Base-by-base conservation (phyloP, 805 yeast species). In the Lachancea lanzarotensis region DNA sequence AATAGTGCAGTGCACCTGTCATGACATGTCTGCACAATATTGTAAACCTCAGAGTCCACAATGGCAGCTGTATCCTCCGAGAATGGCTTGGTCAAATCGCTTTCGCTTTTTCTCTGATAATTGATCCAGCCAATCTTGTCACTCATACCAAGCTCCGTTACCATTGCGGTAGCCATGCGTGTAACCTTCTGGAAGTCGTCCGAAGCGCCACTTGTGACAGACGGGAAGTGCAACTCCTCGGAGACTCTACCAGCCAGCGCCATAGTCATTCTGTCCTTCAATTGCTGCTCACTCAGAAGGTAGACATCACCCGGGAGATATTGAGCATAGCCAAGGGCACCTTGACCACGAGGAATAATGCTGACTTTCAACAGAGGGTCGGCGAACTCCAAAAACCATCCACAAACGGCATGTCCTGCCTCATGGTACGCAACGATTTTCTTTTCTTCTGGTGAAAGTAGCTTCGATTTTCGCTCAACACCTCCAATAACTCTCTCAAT, bases 321-420 rank as follows among this genome's bases (percentile, higher is more conserved):
- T 66, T 90, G 96, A 3, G 97, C 96, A 63, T 90, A 89, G n/a
- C 97, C 97, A 45, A 89, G 71, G 12, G 96, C 95, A 41, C 95
- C 96, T 65, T 84, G 86, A 18, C 96, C 96, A 65, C 95, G 79
- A 46, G 97, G 97, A 50, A 89, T 86, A 54, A 89, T 89, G 17
- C 95, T 84, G n/a, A 89, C 96, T 66, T 89, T 89, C 47, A 90
- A 76, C 48, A 89, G 70, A 7, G 97, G 97, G 63, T 89, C 95
- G 10, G 97, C 96, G 68, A 70, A 80, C 67, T 81, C 77, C 59
- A 89, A 72, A 61, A 72, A 87, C 97, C 96, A 90, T 18, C 96
- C 97, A 67, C 96, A 85, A 40, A 89, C 83, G 3, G 97, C 97
- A 64, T 89, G 97, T 0, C 97, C 97, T 1, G 97, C 97, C 68